Conservation (phyloP, 345 rosid genomes). For the Brassica cretica region DNA sequence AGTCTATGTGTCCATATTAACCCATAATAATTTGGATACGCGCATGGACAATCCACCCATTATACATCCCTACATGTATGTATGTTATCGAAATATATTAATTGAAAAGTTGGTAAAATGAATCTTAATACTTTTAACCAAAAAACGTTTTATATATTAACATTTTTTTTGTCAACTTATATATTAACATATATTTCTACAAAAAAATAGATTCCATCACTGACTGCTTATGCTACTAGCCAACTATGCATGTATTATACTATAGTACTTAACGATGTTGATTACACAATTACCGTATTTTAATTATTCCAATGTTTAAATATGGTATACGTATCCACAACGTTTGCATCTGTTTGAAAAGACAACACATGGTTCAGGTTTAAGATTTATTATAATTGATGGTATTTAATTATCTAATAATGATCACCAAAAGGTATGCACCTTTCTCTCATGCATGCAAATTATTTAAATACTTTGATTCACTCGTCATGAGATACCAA, state of each 20-base stretch:
- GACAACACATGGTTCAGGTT: conserved; percentile 26
- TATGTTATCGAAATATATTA: too few relatives aligned
- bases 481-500: conserved; percentile 28
- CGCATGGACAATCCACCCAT: too few relatives aligned
- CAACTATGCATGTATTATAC: background rate
- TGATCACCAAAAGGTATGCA: conserved; percentile 4
- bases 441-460: conserved; percentile 29
- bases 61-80: too few relatives aligned
- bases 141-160: too few relatives aligned
- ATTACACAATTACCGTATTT: background rate
- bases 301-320: background rate
- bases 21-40: too few relatives aligned
- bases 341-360: conserved; percentile 2
- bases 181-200: background rate
- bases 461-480: conserved; percentile 11
- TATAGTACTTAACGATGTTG: background rate
- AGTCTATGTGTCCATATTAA: too few relatives aligned
- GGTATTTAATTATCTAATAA: background rate
- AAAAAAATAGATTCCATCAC: background rate
- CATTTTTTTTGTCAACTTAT: too few relatives aligned
- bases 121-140: too few relatives aligned
- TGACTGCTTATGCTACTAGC: background rate
- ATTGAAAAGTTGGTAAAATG: too few relatives aligned
- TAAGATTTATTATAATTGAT: background rate
- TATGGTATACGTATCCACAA: background rate